Evolutionary conservation across 306 rosid species (phyloP).

Genomic region (Oemleria cerasiformis): DNA sequence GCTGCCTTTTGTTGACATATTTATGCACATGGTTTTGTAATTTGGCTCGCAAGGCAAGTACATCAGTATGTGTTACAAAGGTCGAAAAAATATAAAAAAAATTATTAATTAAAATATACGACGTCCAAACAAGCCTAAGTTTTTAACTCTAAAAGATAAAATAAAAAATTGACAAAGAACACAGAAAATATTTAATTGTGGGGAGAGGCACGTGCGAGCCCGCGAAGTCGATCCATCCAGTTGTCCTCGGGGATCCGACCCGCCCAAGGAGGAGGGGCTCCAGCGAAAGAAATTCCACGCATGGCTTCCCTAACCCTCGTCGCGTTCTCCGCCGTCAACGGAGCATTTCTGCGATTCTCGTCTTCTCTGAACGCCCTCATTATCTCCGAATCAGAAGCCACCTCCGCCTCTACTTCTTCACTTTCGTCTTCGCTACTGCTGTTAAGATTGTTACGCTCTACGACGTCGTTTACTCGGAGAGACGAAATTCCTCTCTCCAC

Average conservation of each 20-base stretch:
- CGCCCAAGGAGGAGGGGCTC: conserved; percentile 72
- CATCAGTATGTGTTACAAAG: no score
- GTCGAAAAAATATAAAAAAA: no score
- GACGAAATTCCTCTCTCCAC: conserved; percentile 59
- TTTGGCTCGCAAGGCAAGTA: no score
- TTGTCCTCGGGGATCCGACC: conserved; percentile 50
- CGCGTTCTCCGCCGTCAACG: conserved; percentile 71
- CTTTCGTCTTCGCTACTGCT: conserved; percentile 41
- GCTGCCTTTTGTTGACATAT: not conserved
- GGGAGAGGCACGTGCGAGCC: conserved; percentile 39
- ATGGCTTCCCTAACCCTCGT: conserved; percentile 79
- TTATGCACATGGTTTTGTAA: not conserved
- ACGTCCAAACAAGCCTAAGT: no score
- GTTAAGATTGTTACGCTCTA: conserved; percentile 20
- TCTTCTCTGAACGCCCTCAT: conserved; percentile 67
- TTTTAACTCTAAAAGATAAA: no score
- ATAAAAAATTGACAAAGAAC: not conserved
- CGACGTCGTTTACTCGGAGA: conserved; percentile 45
- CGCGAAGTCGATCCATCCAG: conserved; percentile 73
- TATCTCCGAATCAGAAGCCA: conserved; percentile 43
- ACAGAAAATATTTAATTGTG: not conserved
- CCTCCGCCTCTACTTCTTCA: conserved; percentile 30
- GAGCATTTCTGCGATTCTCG: conserved; percentile 66
- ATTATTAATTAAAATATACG: no score
- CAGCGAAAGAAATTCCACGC: conserved; percentile 71